These are phyloP conservation scores for Tausonia pullulans DNA, from an alignment of 1,284 basidiomycete genomes.

Conservation along the genomic window DNA sequence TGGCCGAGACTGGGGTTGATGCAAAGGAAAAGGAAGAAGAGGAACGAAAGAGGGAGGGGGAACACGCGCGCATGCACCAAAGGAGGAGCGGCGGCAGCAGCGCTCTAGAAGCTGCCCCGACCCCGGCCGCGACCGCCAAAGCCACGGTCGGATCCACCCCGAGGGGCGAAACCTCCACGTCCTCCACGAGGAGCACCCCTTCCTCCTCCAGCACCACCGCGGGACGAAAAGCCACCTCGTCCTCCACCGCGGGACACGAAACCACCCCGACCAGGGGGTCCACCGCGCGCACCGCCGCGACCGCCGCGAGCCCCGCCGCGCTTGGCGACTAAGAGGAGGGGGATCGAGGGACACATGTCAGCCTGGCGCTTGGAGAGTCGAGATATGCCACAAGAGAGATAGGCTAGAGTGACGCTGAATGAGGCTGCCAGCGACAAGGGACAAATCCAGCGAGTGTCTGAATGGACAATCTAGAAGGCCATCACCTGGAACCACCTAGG, in stretches of 20 bases:
- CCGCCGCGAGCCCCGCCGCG: constrained; percentile 27
- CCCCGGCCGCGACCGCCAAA: not conserved
- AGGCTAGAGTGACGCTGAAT: not conserved
- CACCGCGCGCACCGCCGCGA: constrained; percentile 26
- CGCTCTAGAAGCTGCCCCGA: not conserved
- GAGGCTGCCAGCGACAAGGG: constrained; percentile 10
- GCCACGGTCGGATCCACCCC: constrained; percentile 18
- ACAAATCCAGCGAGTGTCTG: constrained; percentile 8
- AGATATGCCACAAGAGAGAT: too few relatives aligned
- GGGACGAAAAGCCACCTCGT: constrained; percentile 36
- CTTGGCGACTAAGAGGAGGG: constrained; percentile 16
- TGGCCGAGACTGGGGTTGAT: too few relatives aligned
- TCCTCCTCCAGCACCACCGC: constrained; percentile 30
- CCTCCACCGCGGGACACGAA: constrained; percentile 38
- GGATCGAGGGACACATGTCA: not conserved
- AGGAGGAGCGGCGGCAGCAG: not conserved
- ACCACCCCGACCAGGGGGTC: constrained; percentile 33
- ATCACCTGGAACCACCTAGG: constrained; percentile 17
- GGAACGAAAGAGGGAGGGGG: too few relatives aligned
- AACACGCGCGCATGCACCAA: too few relatives aligned
- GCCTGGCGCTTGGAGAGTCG: not conserved
- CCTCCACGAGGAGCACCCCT: constrained; percentile 23
- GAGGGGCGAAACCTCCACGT: constrained; percentile 23
- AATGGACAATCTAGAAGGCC: not conserved
- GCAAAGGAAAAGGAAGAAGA: too few relatives aligned